These are phyloP conservation scores for Filobasidium floriforme DNA, from an alignment of 768 basidiomycete genomes.

Conservation along the genomic window DNA sequence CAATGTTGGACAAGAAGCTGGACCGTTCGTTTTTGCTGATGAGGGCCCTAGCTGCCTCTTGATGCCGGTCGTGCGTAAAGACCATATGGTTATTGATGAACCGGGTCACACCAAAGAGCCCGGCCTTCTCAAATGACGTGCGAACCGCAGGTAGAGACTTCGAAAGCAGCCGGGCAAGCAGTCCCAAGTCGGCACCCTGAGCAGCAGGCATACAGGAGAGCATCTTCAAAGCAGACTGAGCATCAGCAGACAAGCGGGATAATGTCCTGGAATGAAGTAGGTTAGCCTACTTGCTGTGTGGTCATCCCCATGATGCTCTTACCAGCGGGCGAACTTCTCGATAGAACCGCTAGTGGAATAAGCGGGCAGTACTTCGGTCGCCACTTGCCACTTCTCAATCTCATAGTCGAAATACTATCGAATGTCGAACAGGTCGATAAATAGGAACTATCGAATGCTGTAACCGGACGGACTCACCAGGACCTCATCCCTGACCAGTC, in stretches of 20 bases:
- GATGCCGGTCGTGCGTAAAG: conserved; percentile 34
- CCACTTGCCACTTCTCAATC: conserved; percentile 14
- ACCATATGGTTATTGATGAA: conserved; percentile 8
- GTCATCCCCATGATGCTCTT: not conserved
- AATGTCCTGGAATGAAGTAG: conserved; percentile 14
- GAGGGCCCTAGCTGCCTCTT: conserved; percentile 15
- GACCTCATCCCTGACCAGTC: conserved; percentile 10
- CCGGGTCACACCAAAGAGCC: conserved; percentile 17
- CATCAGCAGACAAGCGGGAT: conserved; percentile 18
- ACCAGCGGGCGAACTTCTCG: conserved; percentile 15
- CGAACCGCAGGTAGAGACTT: conserved; percentile 4
- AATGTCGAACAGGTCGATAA: not conserved
- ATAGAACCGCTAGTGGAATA: conserved; percentile 15
- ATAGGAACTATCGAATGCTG: not conserved
- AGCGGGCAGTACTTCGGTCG: conserved; percentile 4
- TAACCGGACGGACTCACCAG: not conserved
- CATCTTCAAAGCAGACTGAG: conserved; percentile 20
- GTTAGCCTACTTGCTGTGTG: too few species aligned
- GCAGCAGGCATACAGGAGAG: conserved; percentile 28
- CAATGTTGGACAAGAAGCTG: conserved; percentile 5
- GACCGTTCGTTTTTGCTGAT: conserved; percentile 7
- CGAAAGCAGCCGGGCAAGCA: conserved; percentile 21
- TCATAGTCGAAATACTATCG: conserved; percentile 20
- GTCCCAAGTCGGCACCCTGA: conserved; percentile 20
- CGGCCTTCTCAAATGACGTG: conserved; percentile 13